Evolutionary conservation across 352 stramenopile genomes (phyloP).

Genomic region (Elongisporangium anandrum): DNA sequence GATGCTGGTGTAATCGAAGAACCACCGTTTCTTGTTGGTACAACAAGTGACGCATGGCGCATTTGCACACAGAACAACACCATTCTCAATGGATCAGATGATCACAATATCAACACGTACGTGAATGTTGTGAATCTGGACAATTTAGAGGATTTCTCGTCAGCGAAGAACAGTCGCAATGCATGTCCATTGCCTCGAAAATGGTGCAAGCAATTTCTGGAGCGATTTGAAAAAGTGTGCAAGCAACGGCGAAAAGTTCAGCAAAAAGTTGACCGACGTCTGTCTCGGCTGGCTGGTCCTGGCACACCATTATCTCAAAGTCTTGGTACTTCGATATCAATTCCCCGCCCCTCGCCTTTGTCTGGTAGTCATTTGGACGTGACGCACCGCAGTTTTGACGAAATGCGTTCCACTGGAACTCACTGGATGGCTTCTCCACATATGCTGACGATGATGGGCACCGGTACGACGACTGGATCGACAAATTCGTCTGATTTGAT

Average conservation of each 20-base stretch:
- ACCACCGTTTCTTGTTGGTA: constrained; percentile 61
- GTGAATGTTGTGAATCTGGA: constrained; percentile 75
- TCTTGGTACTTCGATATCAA: neutral
- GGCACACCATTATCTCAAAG: constrained; percentile 17
- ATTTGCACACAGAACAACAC: neutral
- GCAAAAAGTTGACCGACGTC: constrained; percentile 34
- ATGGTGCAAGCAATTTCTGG: constrained; percentile 70
- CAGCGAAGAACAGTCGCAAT: constrained; percentile 53
- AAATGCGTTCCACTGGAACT: constrained; percentile 35
- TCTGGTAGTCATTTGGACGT: constrained; percentile 13
- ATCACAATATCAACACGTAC: constrained; percentile 14
- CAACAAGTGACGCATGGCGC: constrained; percentile 66
- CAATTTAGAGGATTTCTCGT: constrained; percentile 35
- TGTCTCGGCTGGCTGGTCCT: constrained; percentile 15
- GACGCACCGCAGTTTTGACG: constrained; percentile 33
- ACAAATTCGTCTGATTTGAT: neutral
- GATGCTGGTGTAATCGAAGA: constrained; percentile 17
- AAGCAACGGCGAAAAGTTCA: constrained; percentile 61
- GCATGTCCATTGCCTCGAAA: constrained; percentile 65
- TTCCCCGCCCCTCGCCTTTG: neutral
- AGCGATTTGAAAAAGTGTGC: constrained; percentile 63
- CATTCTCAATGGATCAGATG: neutral
- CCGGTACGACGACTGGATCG: neutral
- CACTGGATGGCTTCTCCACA: neutral
- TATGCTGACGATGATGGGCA: neutral